phyloP scores from a whole-genome alignment of 2,329 filamentous ascomycete genomes.

The Drechmeria coniospora region DNA sequence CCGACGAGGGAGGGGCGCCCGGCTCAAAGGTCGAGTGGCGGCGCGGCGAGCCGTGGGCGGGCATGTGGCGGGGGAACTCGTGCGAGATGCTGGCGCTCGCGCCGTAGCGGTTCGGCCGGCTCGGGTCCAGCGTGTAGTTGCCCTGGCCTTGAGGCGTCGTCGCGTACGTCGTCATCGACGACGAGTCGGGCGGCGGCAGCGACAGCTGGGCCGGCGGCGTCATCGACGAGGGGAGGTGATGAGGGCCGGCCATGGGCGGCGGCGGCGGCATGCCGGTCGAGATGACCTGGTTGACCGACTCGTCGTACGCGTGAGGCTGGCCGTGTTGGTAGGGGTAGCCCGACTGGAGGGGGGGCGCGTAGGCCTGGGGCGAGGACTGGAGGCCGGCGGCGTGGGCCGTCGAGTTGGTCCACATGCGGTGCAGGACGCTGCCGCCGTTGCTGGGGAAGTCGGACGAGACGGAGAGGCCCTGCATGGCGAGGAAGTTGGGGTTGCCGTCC shows the following conservation, averaged over 20 bases:
- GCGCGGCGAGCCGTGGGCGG: constrained; percentile 6
- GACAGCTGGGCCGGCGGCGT: constrained; percentile 1
- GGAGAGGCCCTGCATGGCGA: constrained; percentile 3
- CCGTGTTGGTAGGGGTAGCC: neutral
- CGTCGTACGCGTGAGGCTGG: neutral
- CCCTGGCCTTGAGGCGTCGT: constrained; percentile 4
- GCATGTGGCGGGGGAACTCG: constrained; percentile 12
- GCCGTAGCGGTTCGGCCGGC: constrained; percentile 5
- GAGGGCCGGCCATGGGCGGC: no score
- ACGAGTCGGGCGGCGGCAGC: constrained; percentile 5
- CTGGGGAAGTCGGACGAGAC: constrained; percentile 5
- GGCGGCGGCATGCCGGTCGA: constrained; percentile 1
- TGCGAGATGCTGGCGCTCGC: constrained; percentile 7
- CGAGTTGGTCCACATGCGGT: constrained; percentile 13
- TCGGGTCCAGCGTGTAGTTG: constrained; percentile 5
- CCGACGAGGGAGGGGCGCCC: constrained; percentile 1
- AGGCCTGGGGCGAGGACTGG: constrained; percentile 4
- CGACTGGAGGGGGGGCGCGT: constrained; percentile 3
- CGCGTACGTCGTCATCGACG: constrained; percentile 6
- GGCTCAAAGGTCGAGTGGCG: constrained; percentile 9
- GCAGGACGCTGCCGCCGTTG: constrained; percentile 7
- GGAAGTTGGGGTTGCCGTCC: constrained; percentile 4
- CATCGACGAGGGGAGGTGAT: constrained; percentile 2
- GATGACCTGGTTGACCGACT: neutral
- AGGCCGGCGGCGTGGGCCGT: no score